Evolutionary conservation across 1,139 yeast species (phyloP).

Genomic region (Torulaspora globosa): DNA sequence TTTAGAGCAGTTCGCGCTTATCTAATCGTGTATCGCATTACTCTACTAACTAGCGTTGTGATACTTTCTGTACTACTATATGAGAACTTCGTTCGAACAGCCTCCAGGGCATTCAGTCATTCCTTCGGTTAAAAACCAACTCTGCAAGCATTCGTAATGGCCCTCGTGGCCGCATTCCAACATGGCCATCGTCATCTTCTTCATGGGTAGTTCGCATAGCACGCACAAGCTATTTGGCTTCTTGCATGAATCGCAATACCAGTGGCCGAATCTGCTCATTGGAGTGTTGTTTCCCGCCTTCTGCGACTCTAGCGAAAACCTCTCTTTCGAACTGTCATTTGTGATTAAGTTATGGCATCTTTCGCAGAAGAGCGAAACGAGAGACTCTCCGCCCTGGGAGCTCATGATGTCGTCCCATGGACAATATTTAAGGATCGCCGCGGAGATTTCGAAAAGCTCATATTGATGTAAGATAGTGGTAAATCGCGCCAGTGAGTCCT

Average conservation of each 20-base stretch:
- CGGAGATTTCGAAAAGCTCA: conserved; percentile 36
- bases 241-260: conserved; percentile 80
- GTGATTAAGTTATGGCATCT: conserved; percentile 59
- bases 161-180: conserved; percentile 84
- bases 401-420: conserved; percentile 35
- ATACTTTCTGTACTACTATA: conserved; percentile 1
- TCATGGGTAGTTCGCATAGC: conserved; percentile 76
- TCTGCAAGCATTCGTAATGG: conserved; percentile 72
- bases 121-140: conserved; percentile 68
- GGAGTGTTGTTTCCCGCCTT: conserved; percentile 13
- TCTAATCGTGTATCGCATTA: neutral
- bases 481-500: conserved; percentile 33
- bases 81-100: conserved; percentile 37
- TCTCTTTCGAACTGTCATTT: conserved; percentile 56
- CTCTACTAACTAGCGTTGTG: no score
- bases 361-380: conserved; percentile 63
- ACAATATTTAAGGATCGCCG: conserved; percentile 34
- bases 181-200: conserved; percentile 64
- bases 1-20: conserved; percentile 35
- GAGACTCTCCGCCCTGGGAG: conserved; percentile 38
- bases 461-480: conserved; percentile 33
- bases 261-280: conserved; percentile 51
- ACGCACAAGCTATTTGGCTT: conserved; percentile 62
- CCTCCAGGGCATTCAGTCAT: conserved; percentile 82
- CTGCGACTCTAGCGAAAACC: conserved; percentile 30